Base-by-base conservation (phyloP, 1,139 yeast species). In the Candida pseudoviswanathii region DNA sequence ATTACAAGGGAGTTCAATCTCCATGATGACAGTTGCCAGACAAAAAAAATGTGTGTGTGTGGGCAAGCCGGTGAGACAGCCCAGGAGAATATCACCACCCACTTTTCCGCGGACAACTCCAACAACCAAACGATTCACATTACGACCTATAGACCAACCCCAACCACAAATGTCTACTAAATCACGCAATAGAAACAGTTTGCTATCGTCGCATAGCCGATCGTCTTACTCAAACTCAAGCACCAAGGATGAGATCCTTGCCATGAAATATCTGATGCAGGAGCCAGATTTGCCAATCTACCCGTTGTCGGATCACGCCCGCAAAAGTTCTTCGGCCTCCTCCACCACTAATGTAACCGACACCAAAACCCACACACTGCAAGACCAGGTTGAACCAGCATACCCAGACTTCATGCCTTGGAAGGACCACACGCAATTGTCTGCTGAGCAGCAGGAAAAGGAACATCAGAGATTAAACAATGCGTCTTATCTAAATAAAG, bases 361-460 rank as follows among this genome's bases (percentile, higher is more conserved):
- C n/a, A 22, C 8, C 16, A 39, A 34, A 22, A n/a, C 16, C 11
- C 36, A 34, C n/a, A 26, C 9, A 21, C 26, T 9, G 5, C 32
- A 34, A 24, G 36, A 43, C 29, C 29, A 39, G 16, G 7, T 11
- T 4, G 56, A 51, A 6, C 48, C 51, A 16, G 68, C 78, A 2
- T 86, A 79, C 59, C 97, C 97, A 0, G 97, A 90, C 66, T 89
- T 84, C 63, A 73, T 73, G 50, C 89, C 95, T 0, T 90, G 96
- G 96, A 71, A 74, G 47, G 92, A 86, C 58, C 78, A 80, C 8
- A 61, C 78, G 3, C 78, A 76, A 37, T 82, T 86, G 48, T 69
- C 77, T 0, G 70, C 56, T 58, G 59, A 57, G 3, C 54, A 60
- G 48, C 54, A 60, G 6, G 61, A 60, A 43, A 57, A 54, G 24